Base-by-base conservation (phyloP, 148 eudicot genomes). In the Chenopodium quinoa region DNA sequence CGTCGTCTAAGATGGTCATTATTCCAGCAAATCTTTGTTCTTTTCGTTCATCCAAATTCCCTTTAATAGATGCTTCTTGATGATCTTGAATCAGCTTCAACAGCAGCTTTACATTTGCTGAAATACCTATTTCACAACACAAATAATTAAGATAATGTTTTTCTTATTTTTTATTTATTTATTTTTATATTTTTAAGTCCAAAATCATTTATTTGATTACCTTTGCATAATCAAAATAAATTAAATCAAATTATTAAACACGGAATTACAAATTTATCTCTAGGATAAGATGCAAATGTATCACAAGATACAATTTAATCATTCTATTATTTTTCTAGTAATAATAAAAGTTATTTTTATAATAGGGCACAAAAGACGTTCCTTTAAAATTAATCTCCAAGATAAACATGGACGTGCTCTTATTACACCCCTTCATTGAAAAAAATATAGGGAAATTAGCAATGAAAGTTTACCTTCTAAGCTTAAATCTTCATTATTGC, bases 11-110 rank as follows among this genome's bases (percentile, higher is more conserved):
- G 62, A 96, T 86, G 13, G 95, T 89, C 89, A 96, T 88, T 90
- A 96, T 96, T 48, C 97, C 95, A 0, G 95, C 93, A 48, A 96
- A 87, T 81, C 99, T 88, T 27, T 92, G 86, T 82, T 84, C 79
- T 76, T 87, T 90, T 67, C 97, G 75, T n/a, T 89, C 86, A 80
- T 92, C 97, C 3, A 86, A 86, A 32, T 65, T 82, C 13, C 81
- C 84, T 67, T 84, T 91, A 0, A 75, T 40, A 46, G 90, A 82
- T 13, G 97, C 94, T 14, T 86, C 91, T 78, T 92, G 92, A 78
- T 96, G 99, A 76, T 93, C 99, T 85, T 93, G 91, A 40, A 93
- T 76, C n/a, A 96, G 78, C 80, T 96, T 96, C 29, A 93, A 40
- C 25, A 96, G 65, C 37, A 96, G 82, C 74, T 92, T 96, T 40